A percentile compares a stretch with the other conserved stretches of the same genome.
phyloP scores from a whole-genome alignment of 768 basidiomycete genomes.

The Fibroporia radiculosa region DNA sequence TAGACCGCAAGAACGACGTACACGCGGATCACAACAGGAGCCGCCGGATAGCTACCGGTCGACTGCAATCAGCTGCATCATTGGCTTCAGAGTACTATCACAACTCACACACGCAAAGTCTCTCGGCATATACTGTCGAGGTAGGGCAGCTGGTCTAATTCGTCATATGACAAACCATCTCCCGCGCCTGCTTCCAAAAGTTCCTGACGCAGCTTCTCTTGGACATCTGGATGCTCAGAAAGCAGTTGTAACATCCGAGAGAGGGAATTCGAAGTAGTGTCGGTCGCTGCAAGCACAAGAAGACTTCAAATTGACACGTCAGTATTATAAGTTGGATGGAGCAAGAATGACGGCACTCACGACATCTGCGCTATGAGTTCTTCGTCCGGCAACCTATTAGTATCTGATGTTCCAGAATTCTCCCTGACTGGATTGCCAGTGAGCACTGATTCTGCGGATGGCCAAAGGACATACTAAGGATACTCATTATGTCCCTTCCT shows the following conservation, averaged over 20 bases:
- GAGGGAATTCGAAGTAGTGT: conserved; percentile 37
- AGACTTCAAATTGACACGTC: conserved; percentile 16
- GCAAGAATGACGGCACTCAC: conserved; percentile 7
- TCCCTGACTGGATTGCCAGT: conserved; percentile 16
- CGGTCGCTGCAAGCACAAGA: conserved; percentile 34
- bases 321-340: not conserved
- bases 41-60: conserved; percentile 36
- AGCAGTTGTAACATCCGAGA: conserved; percentile 30
- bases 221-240: conserved; percentile 28
- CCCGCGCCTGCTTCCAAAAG: conserved; percentile 19
- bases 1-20: conserved; percentile 10
- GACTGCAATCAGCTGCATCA: conserved; percentile 2
- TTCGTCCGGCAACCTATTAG: conserved; percentile 13
- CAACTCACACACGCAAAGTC: conserved; percentile 41
- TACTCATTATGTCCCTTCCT: conserved; percentile 21
- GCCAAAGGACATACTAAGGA: conserved; percentile 31
- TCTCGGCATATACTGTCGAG: conserved; percentile 58
- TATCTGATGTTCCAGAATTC: conserved; percentile 7
- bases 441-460: not conserved
- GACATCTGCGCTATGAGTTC: conserved; percentile 17
- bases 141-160: conserved; percentile 42
- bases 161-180: conserved; percentile 29
- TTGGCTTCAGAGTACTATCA: not conserved
- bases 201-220: conserved; percentile 32
- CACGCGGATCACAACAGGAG: conserved; percentile 28